Percentiles rank a stretch among this genome's conserved stretches.
Conservation (phyloP, 202 grass and related monocot genomes). For the Setaria italica region DNA sequence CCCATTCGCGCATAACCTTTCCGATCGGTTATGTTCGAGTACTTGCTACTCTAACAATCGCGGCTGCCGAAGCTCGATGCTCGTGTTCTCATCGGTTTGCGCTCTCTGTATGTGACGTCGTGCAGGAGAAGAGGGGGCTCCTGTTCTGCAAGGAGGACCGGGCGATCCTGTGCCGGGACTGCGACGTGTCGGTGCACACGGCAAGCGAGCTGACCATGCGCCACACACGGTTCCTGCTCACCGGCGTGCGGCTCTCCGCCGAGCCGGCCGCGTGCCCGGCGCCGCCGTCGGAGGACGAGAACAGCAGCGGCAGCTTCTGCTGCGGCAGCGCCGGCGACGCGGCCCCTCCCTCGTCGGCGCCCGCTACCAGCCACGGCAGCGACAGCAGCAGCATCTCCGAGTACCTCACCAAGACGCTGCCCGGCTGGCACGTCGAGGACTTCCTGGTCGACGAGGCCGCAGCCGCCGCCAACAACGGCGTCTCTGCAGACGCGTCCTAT, state of each 20-base stretch:
- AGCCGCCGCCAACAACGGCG: background rate
- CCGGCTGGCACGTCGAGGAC: slow-evolving; percentile 86
- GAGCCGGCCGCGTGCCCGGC: slow-evolving; percentile 58
- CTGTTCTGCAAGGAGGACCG: slow-evolving; percentile 98
- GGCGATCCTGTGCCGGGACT: slow-evolving; percentile 89
- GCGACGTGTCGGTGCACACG: slow-evolving; percentile 77
- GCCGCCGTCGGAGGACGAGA: slow-evolving; percentile 45
- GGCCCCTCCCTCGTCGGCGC: background rate
- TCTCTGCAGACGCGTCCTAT: slow-evolving; percentile 41
- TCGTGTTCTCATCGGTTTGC: background rate
- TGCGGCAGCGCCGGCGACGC: slow-evolving; percentile 39
- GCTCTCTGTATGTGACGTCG: background rate
- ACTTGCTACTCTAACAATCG: background rate
- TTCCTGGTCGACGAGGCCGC: slow-evolving; percentile 67
- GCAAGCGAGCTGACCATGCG: slow-evolving; percentile 73
- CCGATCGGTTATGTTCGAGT: background rate
- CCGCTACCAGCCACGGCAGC: slow-evolving; percentile 49
- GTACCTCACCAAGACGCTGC: slow-evolving; percentile 87
- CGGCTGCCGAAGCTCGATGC: background rate
- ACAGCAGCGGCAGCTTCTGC: slow-evolving; percentile 45
- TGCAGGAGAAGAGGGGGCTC: slow-evolving; percentile 82
- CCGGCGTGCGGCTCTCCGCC: slow-evolving; percentile 77
- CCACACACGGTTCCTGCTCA: slow-evolving; percentile 81
- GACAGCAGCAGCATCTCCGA: slow-evolving; percentile 88
- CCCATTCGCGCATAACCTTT: too few species aligned